Conservation (phyloP, 2,329 filamentous ascomycete species). For the Juglanconis sp. region DNA sequence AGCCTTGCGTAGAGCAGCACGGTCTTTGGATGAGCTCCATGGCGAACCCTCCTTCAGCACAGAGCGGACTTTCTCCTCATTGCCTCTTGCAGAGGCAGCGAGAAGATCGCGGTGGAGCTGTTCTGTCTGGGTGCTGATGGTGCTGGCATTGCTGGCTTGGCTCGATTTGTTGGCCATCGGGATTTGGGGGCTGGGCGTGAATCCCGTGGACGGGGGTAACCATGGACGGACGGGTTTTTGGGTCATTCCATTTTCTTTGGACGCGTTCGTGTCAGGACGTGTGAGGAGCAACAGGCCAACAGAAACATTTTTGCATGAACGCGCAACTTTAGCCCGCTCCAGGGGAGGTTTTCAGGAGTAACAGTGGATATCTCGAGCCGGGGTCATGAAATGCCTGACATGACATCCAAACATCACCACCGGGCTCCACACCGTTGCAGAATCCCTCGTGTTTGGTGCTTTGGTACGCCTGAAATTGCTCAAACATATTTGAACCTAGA, state of each 20-base stretch:
- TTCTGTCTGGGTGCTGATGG: constrained; percentile 36
- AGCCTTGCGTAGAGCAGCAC: constrained; percentile 34
- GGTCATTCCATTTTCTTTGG: background rate
- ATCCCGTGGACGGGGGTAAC: background rate
- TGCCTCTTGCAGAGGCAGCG: constrained; percentile 35
- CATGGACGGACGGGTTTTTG: background rate
- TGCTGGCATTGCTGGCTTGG: constrained; percentile 24
- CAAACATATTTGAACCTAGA: background rate
- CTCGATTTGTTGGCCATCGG: constrained; percentile 8
- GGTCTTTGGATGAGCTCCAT: constrained; percentile 33
- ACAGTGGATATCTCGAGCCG: constrained; percentile 7
- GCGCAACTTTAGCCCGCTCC: constrained; percentile 7
- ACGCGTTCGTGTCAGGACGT: background rate
- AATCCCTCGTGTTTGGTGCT: background rate
- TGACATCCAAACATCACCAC: background rate
- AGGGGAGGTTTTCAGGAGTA: constrained; percentile 5
- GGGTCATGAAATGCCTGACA: background rate
- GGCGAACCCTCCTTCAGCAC: constrained; percentile 32
- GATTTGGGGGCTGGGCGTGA: background rate
- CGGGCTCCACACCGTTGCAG: background rate
- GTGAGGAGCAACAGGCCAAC: background rate
- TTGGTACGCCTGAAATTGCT: background rate
- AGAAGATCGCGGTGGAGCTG: constrained; percentile 35
- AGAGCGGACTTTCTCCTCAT: constrained; percentile 34
- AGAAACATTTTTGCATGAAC: background rate